phyloP scores from a whole-genome alignment of 129 eudicot species.

The Pittosporum tobira region DNA sequence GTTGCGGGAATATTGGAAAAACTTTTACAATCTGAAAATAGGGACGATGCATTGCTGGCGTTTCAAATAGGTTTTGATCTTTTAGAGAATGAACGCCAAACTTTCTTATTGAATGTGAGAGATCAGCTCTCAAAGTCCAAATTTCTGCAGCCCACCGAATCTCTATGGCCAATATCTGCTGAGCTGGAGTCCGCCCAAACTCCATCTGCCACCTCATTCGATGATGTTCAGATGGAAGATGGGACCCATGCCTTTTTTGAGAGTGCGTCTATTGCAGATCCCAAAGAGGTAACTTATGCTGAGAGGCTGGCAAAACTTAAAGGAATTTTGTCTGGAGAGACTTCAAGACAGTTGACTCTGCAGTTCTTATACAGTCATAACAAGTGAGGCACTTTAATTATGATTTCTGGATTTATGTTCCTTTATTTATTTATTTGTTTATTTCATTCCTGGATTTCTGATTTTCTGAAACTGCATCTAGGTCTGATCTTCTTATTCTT shows the following conservation, averaged over 20 bases:
- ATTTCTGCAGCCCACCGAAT: constrained; percentile 33
- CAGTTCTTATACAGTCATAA: constrained; percentile 93
- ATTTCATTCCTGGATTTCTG: neutral
- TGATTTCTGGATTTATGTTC: no score
- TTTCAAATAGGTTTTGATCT: constrained; percentile 91
- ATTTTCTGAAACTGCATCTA: constrained; percentile 13
- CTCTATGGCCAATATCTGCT: constrained; percentile 38
- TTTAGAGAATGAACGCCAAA: constrained; percentile 90
- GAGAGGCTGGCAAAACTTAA: constrained; percentile 71
- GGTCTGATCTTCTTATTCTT: constrained; percentile 93
- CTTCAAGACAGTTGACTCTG: constrained; percentile 84
- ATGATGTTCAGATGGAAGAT: constrained; percentile 75
- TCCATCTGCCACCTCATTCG: constrained; percentile 36
- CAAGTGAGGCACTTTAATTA: constrained; percentile 44
- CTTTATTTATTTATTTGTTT: neutral
- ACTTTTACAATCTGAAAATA: constrained; percentile 60
- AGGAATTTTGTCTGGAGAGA: constrained; percentile 90
- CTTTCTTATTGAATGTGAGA: constrained; percentile 82
- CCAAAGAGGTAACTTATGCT: constrained; percentile 61
- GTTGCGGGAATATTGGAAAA: constrained; percentile 80
- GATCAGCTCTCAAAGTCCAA: constrained; percentile 59
- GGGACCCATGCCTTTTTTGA: constrained; percentile 35
- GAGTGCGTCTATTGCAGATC: constrained; percentile 37
- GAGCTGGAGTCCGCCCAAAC: constrained; percentile 37
- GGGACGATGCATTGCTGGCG: constrained; percentile 86